Base-by-base conservation (phyloP, 2,329 filamentous ascomycete genomes). In the Pezicula carpinea region DNA sequence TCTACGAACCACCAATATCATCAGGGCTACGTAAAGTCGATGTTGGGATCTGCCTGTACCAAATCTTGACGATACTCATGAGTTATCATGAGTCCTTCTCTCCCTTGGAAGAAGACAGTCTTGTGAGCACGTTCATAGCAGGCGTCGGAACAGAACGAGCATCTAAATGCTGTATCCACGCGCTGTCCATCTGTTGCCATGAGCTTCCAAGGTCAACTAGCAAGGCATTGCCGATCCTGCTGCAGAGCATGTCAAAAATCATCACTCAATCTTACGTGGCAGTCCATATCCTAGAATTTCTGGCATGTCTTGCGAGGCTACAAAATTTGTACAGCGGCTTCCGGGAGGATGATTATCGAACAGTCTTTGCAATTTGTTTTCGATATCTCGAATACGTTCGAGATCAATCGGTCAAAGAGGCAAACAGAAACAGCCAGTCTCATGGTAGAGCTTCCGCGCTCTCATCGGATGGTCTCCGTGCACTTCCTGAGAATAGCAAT, bases 341-440 rank as follows among this genome's bases (percentile, higher is more conserved):
- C 63, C 80, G 88, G 43, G 85, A 95, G 57, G 89, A 96, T 35
- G 91, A 97, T 60, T 96, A 92, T 66, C 87, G 89, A 52, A 90
- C 89, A 45, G 88, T 97, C 1, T 97, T 99, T 64, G 93, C 88
- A 8, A 95, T 99, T 39, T 96, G 90, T 61, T 90, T 96, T 65
- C 83, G 90, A 44, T 97, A 96, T 63, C 73, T 99, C 33, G 89
- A 97, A 58, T 92, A 91, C 50, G 89, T 91, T 1, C 77, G 89
- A 53, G 88, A 92, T 53, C 69, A 73, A 34, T 71, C 68, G 32
- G 65, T 67, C 19, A 71, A 72, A 39, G 64, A 68, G 14, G 47
- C 47, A 14, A 52, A 43, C 32, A 61, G 61, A 21, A 69, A 65
- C 50, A 76, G 70, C 57, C 66, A 57, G 53, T 44, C 55, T 29